Evolutionary conservation across 2,329 filamentous ascomycete species (phyloP).

Genomic region (Didymella arachidicola): DNA sequence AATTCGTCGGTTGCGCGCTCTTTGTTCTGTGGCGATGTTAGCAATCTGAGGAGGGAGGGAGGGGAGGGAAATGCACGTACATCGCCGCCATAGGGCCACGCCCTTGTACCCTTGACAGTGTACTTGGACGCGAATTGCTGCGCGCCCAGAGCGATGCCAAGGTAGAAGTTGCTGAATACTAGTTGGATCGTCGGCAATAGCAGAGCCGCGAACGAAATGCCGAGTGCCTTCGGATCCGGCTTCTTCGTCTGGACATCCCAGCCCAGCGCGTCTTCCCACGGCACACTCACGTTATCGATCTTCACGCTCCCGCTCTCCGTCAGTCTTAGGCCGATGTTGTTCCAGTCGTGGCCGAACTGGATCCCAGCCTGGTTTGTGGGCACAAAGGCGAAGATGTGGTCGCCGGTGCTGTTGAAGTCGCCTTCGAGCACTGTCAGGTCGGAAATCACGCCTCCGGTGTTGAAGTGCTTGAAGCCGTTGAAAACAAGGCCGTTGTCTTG

Average conservation of each 20-base stretch:
- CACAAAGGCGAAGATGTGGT: slow-evolving; percentile 70
- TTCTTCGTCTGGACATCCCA: slow-evolving; percentile 63
- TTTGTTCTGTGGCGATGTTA: slow-evolving; percentile 55
- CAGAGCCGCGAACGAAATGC: slow-evolving; percentile 64
- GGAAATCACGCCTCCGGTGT: slow-evolving; percentile 71
- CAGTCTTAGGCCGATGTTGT: slow-evolving; percentile 69
- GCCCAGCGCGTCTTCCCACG: slow-evolving; percentile 69
- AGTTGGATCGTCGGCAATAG: slow-evolving; percentile 70
- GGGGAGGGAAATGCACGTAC: slow-evolving; percentile 17
- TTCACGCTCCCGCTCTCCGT: slow-evolving; percentile 70
- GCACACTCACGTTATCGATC: slow-evolving; percentile 64
- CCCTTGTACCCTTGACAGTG: slow-evolving; percentile 63
- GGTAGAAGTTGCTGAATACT: slow-evolving; percentile 71
- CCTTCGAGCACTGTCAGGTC: slow-evolving; percentile 72
- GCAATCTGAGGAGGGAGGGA: neutral
- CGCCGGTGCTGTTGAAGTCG: slow-evolving; percentile 63
- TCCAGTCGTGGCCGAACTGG: slow-evolving; percentile 67
- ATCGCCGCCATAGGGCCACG: slow-evolving; percentile 71
- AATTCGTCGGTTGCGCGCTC: slow-evolving; percentile 67
- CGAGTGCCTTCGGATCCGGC: slow-evolving; percentile 60
- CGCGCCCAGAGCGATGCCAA: slow-evolving; percentile 68
- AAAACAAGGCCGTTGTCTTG: slow-evolving; percentile 65
- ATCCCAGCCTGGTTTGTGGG: slow-evolving; percentile 66
- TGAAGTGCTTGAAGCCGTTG: slow-evolving; percentile 71
- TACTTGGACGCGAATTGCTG: slow-evolving; percentile 65